Evolutionary conservation across 2,329 filamentous ascomycete genomes (phyloP).

Genomic region (Zymoseptoria pseudotritici): DNA sequence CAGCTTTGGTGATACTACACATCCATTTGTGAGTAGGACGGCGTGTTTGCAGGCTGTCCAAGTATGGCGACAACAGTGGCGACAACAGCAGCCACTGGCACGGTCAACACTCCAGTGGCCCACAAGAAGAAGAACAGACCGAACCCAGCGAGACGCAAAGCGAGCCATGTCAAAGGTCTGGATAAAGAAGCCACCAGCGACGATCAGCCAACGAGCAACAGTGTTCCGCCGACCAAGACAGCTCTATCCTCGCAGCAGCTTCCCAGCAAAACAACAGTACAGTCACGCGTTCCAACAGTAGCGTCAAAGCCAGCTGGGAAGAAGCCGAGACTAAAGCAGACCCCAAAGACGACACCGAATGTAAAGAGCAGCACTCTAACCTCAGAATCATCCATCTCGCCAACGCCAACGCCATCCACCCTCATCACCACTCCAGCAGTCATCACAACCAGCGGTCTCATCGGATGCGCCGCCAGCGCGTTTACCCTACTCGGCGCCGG

Average conservation of each 20-base stretch:
- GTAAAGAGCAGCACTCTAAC: neutral
- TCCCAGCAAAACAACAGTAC: neutral
- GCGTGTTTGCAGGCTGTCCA: neutral
- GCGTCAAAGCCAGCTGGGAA: neutral
- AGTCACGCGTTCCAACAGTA: neutral
- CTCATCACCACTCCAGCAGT: slow-evolving; percentile 16
- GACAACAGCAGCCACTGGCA: slow-evolving; percentile 2
- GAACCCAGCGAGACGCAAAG: slow-evolving; percentile 19
- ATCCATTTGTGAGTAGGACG: neutral
- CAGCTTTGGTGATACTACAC: neutral
- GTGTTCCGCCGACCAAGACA: neutral
- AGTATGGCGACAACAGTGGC: slow-evolving; percentile 1
- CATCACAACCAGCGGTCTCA: slow-evolving; percentile 21
- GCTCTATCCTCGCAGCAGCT: neutral
- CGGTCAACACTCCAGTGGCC: neutral
- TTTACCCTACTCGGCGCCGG: slow-evolving; percentile 21
- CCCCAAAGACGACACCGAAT: neutral
- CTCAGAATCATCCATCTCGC: neutral
- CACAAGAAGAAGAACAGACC: slow-evolving; percentile 12
- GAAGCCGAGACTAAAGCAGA: neutral
- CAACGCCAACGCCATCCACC: neutral
- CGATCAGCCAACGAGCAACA: neutral
- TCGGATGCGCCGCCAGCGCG: slow-evolving; percentile 24
- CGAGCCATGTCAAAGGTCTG: slow-evolving; percentile 1
- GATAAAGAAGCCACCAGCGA: slow-evolving; percentile 2